Evolutionary conservation across 345 rosid species (phyloP), one percentile per base, ranked within the genome.

Genomic region (Gossypium raimondii): DNA sequence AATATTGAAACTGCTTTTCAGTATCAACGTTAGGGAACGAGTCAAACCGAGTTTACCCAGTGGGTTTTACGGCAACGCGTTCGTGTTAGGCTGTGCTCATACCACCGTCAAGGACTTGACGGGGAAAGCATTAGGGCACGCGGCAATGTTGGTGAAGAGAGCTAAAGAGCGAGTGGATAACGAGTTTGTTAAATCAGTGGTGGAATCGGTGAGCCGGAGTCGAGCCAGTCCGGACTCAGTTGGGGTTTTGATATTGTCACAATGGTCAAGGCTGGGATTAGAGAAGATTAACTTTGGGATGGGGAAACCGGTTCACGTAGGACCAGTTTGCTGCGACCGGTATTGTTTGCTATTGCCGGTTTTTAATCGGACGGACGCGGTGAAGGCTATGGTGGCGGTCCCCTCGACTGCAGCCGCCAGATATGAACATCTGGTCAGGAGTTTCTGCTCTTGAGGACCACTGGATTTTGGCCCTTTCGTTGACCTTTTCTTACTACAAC

Each of bases 251-350:
- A 85, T 93, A 57, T 5, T 90, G 79, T 89, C 97, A 47, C 94
- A 93, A 58, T 93, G 98, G 98, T 93, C 98, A 74, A 87, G 88
- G 48, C 87, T 93, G 62, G 98, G 97, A 48, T 77, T 93, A 41
- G 96, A 93, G 8, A 83, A 74, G 76, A 84, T 92, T 76, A 95
- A 93, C 89, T 87, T 93, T 2, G 97, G 97, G 27, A 72, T 92
- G 61, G 97, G 91, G 27, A 86, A 75, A 72, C 93, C 97, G 17
- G 81, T 87, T 45, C 86, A 88, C 25, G 89, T 90, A 69, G 95
- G 90, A 2, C 85, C 97, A 44, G 74, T 91, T 38, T 91, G 93
- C 60, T 82, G 91, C 7, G 95, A 91, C 53, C 84, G 87, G 69
- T 93, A 91, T 71, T 93, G 98, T 77, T 73, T 90, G 78, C 81